phyloP scores from a whole-genome alignment of 2,329 filamentous ascomycete genomes.

The Fusarium sp. region DNA sequence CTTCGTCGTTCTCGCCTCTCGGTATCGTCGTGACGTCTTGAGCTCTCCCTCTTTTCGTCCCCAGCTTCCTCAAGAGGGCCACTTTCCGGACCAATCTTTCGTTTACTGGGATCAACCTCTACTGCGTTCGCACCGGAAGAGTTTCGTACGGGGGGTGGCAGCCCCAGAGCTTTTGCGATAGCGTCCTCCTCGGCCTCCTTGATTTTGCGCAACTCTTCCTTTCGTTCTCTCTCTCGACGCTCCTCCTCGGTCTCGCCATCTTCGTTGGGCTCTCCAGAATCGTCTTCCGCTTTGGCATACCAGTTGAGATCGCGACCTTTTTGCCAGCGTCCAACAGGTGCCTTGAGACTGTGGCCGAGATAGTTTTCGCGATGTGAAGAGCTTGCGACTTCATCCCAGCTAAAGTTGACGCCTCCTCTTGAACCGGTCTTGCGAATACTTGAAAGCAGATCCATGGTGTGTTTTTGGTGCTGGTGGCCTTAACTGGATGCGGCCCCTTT shows the following conservation, averaged over 20 bases:
- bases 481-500: neutral
- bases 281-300: constrained; percentile 67
- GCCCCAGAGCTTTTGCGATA: constrained; percentile 81
- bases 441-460: constrained; percentile 89
- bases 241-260: constrained; percentile 69
- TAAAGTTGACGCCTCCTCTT: constrained; percentile 94
- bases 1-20: constrained; percentile 48
- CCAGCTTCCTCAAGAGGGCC: constrained; percentile 40
- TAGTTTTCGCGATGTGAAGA: constrained; percentile 89
- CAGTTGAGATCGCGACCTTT: constrained; percentile 75
- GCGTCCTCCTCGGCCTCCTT: constrained; percentile 96
- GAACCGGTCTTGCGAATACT: constrained; percentile 91
- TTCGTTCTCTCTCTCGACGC: constrained; percentile 68
- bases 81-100: constrained; percentile 48
- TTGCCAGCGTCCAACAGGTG: constrained; percentile 92
- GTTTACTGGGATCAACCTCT: constrained; percentile 61
- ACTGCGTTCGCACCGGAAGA: constrained; percentile 74
- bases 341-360: constrained; percentile 91
- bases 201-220: constrained; percentile 81
- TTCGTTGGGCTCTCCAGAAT: constrained; percentile 54
- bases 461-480: neutral
- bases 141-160: constrained; percentile 74
- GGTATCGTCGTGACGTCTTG: constrained; percentile 46
- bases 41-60: constrained; percentile 44
- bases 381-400: constrained; percentile 92